A percentile compares a stretch with the other conserved stretches of the same genome.
These are phyloP conservation scores for Elaeis guineensis DNA, from an alignment of 176 grass and related monocot genomes.

Conservation along the genomic window DNA sequence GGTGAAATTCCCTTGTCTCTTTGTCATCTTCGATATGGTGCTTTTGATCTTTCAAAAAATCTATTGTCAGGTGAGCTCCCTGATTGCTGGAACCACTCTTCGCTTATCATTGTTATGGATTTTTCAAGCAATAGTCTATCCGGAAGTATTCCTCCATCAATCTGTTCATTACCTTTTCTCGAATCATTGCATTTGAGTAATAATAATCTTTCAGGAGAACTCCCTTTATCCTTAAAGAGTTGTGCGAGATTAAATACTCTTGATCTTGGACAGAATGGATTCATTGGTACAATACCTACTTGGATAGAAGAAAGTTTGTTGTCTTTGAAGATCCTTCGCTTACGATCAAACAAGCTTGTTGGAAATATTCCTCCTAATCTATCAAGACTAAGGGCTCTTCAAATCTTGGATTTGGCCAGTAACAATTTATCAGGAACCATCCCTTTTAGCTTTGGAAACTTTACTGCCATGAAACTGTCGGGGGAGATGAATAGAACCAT, in stretches of 20 bases:
- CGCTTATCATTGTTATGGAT: background rate
- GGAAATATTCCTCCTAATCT: conserved; percentile 22
- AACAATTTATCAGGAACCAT: conserved; percentile 16
- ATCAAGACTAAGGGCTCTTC: conserved; percentile 1
- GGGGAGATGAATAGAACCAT: too few relatives aligned
- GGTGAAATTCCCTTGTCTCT: too few relatives aligned
- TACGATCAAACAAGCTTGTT: conserved; percentile 22
- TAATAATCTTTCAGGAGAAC: background rate
- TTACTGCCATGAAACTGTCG: too few relatives aligned
- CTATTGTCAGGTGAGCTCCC: background rate
- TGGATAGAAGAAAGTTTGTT: conserved; percentile 7
- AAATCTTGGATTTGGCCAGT: background rate
- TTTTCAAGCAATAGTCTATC: conserved; percentile 1
- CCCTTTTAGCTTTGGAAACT: background rate
- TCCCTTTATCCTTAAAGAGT: background rate
- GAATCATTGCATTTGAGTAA: too few relatives aligned
- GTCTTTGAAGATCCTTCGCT: background rate
- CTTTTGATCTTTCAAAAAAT: conserved; percentile 1
- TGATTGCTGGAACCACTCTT: conserved; percentile 2
- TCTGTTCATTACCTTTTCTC: too few relatives aligned
- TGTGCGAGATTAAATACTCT: background rate
- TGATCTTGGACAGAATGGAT: conserved; percentile 12
- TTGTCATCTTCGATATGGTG: background rate
- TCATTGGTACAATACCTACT: conserved; percentile 1
- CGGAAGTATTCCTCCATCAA: background rate